A percentile compares a stretch with the other conserved stretches of the same genome.
Evolutionary conservation across 129 eudicot genomes (phyloP).

Genomic region (Escallonia herrerae): DNA sequence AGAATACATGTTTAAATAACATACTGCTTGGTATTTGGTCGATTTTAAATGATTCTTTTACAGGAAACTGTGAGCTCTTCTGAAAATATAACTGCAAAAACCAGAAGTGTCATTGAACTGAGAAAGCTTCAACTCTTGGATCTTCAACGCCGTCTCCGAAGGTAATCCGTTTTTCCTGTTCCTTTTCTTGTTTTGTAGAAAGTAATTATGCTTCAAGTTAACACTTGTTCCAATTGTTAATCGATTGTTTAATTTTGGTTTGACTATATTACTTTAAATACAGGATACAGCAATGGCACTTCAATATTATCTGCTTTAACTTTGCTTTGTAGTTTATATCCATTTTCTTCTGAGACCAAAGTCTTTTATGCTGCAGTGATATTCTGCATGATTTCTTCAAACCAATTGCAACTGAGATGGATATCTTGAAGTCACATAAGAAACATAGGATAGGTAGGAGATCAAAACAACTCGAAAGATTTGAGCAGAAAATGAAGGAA

Average conservation of each 20-base stretch:
- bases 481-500: slow-evolving; percentile 95
- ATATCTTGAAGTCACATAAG: slow-evolving; percentile 76
- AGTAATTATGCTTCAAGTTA: background rate
- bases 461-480: slow-evolving; percentile 85
- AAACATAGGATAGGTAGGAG: slow-evolving; percentile 90
- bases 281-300: no score
- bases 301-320: no score
- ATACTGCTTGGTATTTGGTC: no score
- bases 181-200: background rate
- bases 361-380: slow-evolving; percentile 55
- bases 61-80: slow-evolving; percentile 93
- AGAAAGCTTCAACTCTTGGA: slow-evolving; percentile 88
- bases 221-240: no score
- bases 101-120: slow-evolving; percentile 88
- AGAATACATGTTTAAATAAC: no score
- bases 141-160: slow-evolving; percentile 78
- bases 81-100: slow-evolving; percentile 90
- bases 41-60: slow-evolving; percentile 1
- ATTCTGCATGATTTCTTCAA: slow-evolving; percentile 76
- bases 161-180: slow-evolving; percentile 33
- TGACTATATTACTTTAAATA: background rate
- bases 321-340: slow-evolving; percentile 3
- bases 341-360: slow-evolving; percentile 2
- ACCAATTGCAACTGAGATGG: slow-evolving; percentile 73
- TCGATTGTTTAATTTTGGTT: background rate